phyloP scores from a whole-genome alignment of 208 protist species.

The Acanthamoeba healyi region DNA sequence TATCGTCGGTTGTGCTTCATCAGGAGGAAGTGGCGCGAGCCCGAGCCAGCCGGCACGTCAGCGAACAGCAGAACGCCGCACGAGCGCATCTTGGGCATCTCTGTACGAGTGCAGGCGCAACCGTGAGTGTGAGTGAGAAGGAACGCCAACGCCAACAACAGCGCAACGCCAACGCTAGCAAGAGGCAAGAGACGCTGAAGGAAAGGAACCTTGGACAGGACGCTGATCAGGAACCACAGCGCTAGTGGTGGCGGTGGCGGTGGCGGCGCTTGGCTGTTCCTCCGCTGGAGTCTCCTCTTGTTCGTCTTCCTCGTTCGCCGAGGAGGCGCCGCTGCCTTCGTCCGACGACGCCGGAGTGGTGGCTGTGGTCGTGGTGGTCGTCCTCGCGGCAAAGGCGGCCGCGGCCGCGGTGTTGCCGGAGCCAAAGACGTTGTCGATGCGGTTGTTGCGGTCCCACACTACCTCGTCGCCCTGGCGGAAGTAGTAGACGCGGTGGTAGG shows the following conservation, averaged over 20 bases:
- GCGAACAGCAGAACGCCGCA: constrained; percentile 36
- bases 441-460: constrained; percentile 52
- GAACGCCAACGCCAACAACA: too few species aligned
- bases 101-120: background rate
- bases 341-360: background rate
- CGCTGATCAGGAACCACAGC: background rate
- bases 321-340: background rate
- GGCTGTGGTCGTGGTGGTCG: background rate
- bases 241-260: background rate
- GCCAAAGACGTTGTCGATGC: constrained; percentile 50
- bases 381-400: background rate
- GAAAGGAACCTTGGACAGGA: background rate
- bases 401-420: background rate
- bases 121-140: too few species aligned
- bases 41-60: background rate
- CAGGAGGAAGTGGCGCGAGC: constrained; percentile 37
- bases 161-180: too few species aligned
- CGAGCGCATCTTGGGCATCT: constrained; percentile 58
- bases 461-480: constrained; percentile 45
- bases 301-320: background rate
- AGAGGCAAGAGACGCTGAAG: too few species aligned
- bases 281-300: background rate
- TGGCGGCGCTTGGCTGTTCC: background rate
- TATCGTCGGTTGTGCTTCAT: constrained; percentile 55
- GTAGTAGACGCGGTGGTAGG: constrained; percentile 69